Evolutionary conservation across 2,329 filamentous ascomycete genomes (phyloP), one percentile per base, ranked within the genome.

Genomic region (Aphanoascus verrucosus): DNA sequence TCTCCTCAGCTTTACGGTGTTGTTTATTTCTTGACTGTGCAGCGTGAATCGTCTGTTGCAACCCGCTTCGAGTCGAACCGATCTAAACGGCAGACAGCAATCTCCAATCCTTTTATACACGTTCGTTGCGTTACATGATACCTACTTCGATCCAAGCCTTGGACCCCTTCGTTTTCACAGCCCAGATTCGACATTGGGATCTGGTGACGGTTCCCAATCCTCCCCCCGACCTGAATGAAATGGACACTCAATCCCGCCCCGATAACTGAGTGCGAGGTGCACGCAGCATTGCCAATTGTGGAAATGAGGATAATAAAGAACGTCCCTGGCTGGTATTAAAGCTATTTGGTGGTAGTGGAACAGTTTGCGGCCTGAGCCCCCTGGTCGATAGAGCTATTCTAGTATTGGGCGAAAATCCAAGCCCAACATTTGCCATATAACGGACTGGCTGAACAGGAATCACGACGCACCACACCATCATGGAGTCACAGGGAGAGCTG

Each of bases 401-500:
- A 19, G 23, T 34, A 23, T 35, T 49, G 46, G 46, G 38, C 35
- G 4, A 34, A 19, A 6, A 38, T 7, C 20, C 20, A 38, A 20
- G 11, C 28, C 19, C 23, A 19, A 31, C 14, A 40, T 38, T 15
- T 12, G 49, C 31, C n/a, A 17, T 23, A 3, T 28, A 28, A 14
- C 38, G 7, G 23, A 28, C 7, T 28, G 23, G 23, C 23, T 28
- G 40, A 15, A 51, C 38, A 31, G 3, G 37, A 41, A 15, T 19
- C 17, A 32, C 37, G 11, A 50, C 23, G 17, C 31, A 34, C 7
- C 38, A 20, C 23, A 47, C 31, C 41, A 40, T 17, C 28, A 59
- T 57, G 57, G 57, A 56, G 17, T 34, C 44, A 12, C 49, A 37
- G n/a, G 35, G 44, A 43, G 35, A 42, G 12, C 32, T 23, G 15